Conservation (phyloP, 148 eudicot species). For the Persicaria maculosa region DNA sequence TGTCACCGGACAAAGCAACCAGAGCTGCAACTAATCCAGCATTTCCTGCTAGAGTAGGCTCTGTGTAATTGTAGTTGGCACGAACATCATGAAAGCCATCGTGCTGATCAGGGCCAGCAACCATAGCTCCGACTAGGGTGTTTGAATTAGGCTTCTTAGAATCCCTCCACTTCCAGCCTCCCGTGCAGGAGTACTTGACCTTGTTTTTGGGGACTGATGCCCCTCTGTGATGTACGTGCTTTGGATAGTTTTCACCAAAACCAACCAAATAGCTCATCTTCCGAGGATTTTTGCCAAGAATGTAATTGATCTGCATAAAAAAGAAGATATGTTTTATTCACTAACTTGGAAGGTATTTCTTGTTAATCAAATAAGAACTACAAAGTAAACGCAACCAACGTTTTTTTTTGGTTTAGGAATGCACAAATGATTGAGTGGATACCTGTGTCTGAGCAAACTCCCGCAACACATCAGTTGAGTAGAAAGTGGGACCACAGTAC, state of each 20-base stretch:
- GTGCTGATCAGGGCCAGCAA: constrained; percentile 78
- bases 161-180: constrained; percentile 93
- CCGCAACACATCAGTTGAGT: constrained; percentile 53
- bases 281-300: constrained; percentile 79
- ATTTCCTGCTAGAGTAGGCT: constrained; percentile 86
- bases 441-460: constrained; percentile 84
- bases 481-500: constrained; percentile 84
- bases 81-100: constrained; percentile 91
- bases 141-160: constrained; percentile 62
- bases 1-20: constrained; percentile 71
- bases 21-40: constrained; percentile 87
- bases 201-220: constrained; percentile 88
- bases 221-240: constrained; percentile 85
- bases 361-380: too few species aligned
- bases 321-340: constrained; percentile 6
- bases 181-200: constrained; percentile 74
- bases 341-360: too few species aligned
- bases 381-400: too few species aligned
- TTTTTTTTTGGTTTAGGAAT: too few species aligned
- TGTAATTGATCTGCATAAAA: constrained; percentile 55
- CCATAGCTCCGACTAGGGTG: constrained; percentile 81
- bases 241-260: constrained; percentile 62
- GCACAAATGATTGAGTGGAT: not conserved
- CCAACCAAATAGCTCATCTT: constrained; percentile 89
- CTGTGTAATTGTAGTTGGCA: constrained; percentile 78